These are phyloP conservation scores for Fusarium chaquense DNA, from an alignment of 2,329 filamentous ascomycete genomes.

Conservation along the genomic window DNA sequence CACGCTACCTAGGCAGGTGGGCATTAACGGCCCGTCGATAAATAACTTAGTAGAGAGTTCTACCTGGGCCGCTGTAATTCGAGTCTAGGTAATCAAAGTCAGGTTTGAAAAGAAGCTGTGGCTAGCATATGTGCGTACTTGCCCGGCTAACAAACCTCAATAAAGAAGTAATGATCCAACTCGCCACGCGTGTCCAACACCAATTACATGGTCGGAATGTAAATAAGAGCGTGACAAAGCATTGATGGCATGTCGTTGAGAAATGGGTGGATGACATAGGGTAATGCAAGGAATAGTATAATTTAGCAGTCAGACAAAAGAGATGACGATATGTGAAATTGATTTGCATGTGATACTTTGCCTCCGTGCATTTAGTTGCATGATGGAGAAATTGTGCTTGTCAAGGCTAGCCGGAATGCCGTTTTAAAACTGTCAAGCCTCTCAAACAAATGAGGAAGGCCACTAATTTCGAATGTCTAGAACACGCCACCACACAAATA, in stretches of 20 bases:
- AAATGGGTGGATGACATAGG: constrained; percentile 17
- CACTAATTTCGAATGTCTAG: constrained; percentile 25
- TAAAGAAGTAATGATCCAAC: constrained; percentile 1
- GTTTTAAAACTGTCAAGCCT: not conserved
- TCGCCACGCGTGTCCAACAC: constrained; percentile 25
- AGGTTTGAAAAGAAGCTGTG: constrained; percentile 15
- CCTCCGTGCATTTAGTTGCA: not conserved
- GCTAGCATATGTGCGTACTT: not conserved
- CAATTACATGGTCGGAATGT: constrained; percentile 36
- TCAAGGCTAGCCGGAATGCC: constrained; percentile 6
- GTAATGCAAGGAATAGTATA: constrained; percentile 18
- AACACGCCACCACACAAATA: constrained; percentile 18
- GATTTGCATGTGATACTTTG: constrained; percentile 43
- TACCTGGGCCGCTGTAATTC: not conserved
- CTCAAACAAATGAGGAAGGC: not conserved
- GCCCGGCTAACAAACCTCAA: not conserved
- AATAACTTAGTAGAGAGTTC: not conserved
- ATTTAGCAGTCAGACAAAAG: constrained; percentile 4
- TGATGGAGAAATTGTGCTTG: constrained; percentile 24
- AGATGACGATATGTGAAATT: constrained; percentile 41
- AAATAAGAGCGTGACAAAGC: constrained; percentile 43
- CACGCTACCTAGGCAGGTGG: not conserved
- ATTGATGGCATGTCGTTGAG: constrained; percentile 37
- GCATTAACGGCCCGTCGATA: not conserved
- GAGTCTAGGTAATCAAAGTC: constrained; percentile 1